Conservation (phyloP, 306 rosid genomes). For the cucumber (Cucumis sativus) region DNA sequence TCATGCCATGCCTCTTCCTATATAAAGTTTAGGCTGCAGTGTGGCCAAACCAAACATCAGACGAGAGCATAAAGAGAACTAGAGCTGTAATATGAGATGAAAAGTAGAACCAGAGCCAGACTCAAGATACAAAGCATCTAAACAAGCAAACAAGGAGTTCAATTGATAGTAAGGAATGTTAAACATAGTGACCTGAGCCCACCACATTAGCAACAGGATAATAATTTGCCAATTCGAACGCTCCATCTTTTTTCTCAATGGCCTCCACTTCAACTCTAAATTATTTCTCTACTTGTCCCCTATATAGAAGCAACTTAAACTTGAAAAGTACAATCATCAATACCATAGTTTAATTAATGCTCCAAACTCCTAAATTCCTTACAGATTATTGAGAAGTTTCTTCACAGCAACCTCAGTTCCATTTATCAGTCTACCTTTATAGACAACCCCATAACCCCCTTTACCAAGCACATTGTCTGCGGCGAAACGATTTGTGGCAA, state of each 20-base stretch:
- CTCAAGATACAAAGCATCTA: not conserved
- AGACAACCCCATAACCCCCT: no score
- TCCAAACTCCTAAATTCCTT: no score
- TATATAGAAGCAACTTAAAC: no score
- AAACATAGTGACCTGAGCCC: conserved; percentile 77
- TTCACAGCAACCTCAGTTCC: no score
- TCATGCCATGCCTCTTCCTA: conserved; percentile 93
- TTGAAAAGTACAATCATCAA: no score
- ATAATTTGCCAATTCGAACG: conserved; percentile 54
- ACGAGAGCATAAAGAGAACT: conserved; percentile 5
- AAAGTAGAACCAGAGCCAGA: not conserved
- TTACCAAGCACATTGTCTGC: no score
- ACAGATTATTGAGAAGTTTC: no score
- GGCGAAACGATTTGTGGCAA: no score
- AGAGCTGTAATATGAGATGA: not conserved
- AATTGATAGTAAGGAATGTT: conserved; percentile 2
- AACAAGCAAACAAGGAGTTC: conserved; percentile 6
- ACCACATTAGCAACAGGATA: conserved; percentile 76
- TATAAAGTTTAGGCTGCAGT: conserved; percentile 81
- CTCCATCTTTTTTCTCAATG: conserved; percentile 62
- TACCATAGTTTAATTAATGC: no score
- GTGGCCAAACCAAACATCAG: conserved; percentile 15
- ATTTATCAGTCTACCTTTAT: no score
- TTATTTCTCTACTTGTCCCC: no score
- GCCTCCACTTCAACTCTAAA: not conserved